A percentile compares a stretch with the other conserved stretches of the same genome.
These are phyloP conservation scores for Talaromyces islandicus DNA, from an alignment of 2,329 filamentous ascomycete species.

Conservation along the genomic window DNA sequence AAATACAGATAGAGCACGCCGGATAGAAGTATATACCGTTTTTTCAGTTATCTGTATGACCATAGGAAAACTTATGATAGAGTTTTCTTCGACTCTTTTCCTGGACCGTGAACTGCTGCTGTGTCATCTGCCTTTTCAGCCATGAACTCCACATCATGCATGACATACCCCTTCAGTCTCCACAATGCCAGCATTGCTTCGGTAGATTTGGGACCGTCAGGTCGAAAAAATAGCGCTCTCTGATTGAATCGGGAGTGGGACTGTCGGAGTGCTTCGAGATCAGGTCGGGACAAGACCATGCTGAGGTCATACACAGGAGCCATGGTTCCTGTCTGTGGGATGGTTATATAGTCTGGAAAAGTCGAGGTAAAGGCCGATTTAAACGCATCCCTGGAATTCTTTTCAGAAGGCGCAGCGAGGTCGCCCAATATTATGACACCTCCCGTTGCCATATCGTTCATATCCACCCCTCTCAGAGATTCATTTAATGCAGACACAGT, in stretches of 20 bases:
- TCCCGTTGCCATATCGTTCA: constrained; percentile 7
- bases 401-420: not conserved
- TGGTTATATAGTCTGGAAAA: constrained; percentile 22
- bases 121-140: not conserved
- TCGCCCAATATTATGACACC: constrained; percentile 6
- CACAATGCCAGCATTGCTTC: constrained; percentile 32
- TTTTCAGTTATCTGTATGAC: not conserved
- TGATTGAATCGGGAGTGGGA: constrained; percentile 23
- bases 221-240: constrained; percentile 31
- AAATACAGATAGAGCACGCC: not conserved
- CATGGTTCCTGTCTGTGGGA: constrained; percentile 22
- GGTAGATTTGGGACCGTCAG: constrained; percentile 20
- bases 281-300: constrained; percentile 22
- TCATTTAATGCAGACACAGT: constrained; percentile 1
- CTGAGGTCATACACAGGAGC: constrained; percentile 35
- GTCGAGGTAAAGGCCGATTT: constrained; percentile 9
- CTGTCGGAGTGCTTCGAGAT: constrained; percentile 24
- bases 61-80: not conserved
- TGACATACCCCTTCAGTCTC: constrained; percentile 31
- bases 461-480: constrained; percentile 2
- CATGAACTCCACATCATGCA: constrained; percentile 9
- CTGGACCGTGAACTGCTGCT: not conserved
- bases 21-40: not conserved
- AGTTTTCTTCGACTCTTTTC: not conserved
- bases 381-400: constrained; percentile 13